phyloP scores from a whole-genome alignment of 140 eudicot species.

The Erigeron philadelphicus region DNA sequence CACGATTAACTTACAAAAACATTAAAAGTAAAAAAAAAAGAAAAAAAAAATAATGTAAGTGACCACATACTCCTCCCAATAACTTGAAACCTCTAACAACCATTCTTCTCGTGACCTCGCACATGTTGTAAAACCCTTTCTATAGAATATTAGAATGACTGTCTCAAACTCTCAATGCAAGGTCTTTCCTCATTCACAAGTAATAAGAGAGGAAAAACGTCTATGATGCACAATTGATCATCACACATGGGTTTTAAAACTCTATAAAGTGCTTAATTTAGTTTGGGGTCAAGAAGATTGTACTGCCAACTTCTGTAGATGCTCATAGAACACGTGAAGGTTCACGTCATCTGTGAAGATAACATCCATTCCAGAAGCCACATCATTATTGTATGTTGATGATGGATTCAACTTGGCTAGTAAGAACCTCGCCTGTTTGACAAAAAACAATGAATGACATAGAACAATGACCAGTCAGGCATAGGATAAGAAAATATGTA shows the following conservation, averaged over 20 bases:
- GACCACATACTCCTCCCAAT: constrained; percentile 5
- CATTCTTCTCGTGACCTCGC: constrained; percentile 4
- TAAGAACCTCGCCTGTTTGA: constrained; percentile 14
- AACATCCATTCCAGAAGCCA: constrained; percentile 14
- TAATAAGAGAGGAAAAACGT: background rate
- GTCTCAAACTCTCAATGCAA: constrained; percentile 10
- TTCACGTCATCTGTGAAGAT: constrained; percentile 19
- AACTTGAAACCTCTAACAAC: constrained; percentile 4
- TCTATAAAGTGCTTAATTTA: background rate
- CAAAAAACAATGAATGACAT: background rate
- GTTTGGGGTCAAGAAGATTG: constrained; percentile 11
- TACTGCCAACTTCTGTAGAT: constrained; percentile 19
- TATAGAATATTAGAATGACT: background rate
- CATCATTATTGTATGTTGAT: constrained; percentile 15
- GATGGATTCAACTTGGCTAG: constrained; percentile 16
- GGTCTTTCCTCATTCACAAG: background rate
- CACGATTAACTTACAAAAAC: constrained; percentile 18
- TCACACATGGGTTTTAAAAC: constrained; percentile 1
- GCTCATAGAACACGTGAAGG: constrained; percentile 20
- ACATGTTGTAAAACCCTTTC: background rate
- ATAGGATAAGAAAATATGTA: background rate
- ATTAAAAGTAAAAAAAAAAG: background rate
- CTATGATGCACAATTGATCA: background rate
- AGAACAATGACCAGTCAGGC: constrained; percentile 1
- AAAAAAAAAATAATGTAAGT: background rate